These are phyloP conservation scores for Fomitopsis betulina DNA, from an alignment of 1,284 basidiomycete species.

Conservation along the genomic window DNA sequence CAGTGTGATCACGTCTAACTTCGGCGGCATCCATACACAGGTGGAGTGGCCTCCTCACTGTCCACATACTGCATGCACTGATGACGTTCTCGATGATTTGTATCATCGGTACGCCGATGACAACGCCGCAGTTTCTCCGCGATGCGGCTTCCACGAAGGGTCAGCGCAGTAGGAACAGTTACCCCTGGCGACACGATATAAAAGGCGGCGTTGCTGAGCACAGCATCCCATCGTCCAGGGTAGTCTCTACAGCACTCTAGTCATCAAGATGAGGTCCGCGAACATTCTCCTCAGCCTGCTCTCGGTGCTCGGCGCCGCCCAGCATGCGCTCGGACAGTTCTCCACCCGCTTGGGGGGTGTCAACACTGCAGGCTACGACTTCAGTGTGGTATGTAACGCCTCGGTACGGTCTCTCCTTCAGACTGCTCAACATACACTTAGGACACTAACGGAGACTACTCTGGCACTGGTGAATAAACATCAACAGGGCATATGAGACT, in stretches of 20 bases:
- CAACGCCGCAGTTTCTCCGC: constrained; percentile 7
- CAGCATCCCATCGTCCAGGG: constrained; percentile 2
- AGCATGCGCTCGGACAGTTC: constrained; percentile 3
- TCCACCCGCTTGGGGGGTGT: constrained; percentile 34
- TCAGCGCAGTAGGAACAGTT: background rate
- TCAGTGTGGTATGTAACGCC: constrained; percentile 25
- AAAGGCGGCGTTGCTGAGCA: background rate
- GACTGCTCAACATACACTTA: constrained; percentile 1
- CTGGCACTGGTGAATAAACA: constrained; percentile 24
- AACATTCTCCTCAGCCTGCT: constrained; percentile 18
- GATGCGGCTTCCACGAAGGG: background rate
- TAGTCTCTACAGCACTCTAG: background rate
- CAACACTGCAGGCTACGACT: constrained; percentile 34
- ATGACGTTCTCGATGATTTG: background rate
- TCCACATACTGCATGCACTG: background rate
- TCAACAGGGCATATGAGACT: too few species aligned
- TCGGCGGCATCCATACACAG: background rate
- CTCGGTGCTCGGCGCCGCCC: constrained; percentile 16
- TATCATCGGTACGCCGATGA: background rate
- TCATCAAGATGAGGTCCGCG: constrained; percentile 21
- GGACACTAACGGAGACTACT: constrained; percentile 41
- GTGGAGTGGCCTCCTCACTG: background rate
- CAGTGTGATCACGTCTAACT: background rate
- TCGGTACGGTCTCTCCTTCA: background rate
- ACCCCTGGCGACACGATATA: constrained; percentile 3